A percentile compares a stretch with the other conserved stretches of the same genome.
Evolutionary conservation across 2,329 filamentous ascomycete species (phyloP).

Genomic region (Paraphaeosphaeria minitans): DNA sequence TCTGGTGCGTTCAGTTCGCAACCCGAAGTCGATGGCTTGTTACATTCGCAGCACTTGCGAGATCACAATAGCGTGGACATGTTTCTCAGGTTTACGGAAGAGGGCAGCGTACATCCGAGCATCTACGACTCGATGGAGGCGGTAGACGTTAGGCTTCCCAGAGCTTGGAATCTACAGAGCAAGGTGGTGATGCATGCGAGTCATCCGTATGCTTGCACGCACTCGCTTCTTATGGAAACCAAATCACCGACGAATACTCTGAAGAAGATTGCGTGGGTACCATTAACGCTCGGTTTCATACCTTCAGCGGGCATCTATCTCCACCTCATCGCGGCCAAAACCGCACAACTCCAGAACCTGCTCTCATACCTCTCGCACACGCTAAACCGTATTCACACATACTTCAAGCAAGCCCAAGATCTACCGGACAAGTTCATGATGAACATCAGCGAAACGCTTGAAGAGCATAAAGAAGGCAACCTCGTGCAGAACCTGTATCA

Average conservation of each 20-base stretch:
- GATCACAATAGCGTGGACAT: slow-evolving; percentile 79
- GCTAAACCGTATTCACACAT: slow-evolving; percentile 75
- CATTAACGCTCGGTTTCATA: slow-evolving; percentile 83
- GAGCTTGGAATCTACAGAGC: slow-evolving; percentile 50
- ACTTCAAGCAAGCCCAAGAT: slow-evolving; percentile 83
- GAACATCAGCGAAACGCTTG: slow-evolving; percentile 76
- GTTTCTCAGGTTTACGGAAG: slow-evolving; percentile 73
- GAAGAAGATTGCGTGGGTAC: slow-evolving; percentile 55
- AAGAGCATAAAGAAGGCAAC: slow-evolving; percentile 66
- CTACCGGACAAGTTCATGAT: slow-evolving; percentile 78
- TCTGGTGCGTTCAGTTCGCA: slow-evolving; percentile 48
- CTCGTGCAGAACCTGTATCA: slow-evolving; percentile 83
- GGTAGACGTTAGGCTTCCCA: slow-evolving; percentile 65
- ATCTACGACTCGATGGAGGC: slow-evolving; percentile 87
- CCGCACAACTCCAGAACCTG: slow-evolving; percentile 84
- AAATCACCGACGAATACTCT: slow-evolving; percentile 35
- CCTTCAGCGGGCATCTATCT: slow-evolving; percentile 78
- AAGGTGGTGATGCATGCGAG: slow-evolving; percentile 67
- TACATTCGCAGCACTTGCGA: slow-evolving; percentile 57
- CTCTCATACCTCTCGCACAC: slow-evolving; percentile 84
- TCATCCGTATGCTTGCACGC: slow-evolving; percentile 75
- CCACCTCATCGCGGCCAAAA: slow-evolving; percentile 82
- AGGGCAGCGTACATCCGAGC: slow-evolving; percentile 74
- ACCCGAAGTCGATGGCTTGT: slow-evolving; percentile 46
- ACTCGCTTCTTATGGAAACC: slow-evolving; percentile 69